These are phyloP conservation scores for Hygrophoropsis aurantiaca DNA, from an alignment of 768 basidiomycete species.

Conservation along the genomic window DNA sequence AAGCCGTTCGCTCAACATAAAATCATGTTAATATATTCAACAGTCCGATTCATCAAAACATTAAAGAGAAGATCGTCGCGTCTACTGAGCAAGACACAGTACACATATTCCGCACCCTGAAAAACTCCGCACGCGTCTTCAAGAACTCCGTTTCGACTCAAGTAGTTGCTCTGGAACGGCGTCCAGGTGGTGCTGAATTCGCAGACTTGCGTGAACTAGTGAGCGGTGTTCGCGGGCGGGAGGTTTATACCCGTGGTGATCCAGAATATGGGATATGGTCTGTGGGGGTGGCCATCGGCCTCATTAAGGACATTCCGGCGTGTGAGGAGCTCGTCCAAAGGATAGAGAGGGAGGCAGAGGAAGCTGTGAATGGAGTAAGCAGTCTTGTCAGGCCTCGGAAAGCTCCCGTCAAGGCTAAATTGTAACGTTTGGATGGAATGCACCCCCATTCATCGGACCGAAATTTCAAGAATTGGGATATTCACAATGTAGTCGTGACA, in stretches of 20 bases:
- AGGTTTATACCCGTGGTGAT: conserved; percentile 84
- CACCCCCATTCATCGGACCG: too few species aligned
- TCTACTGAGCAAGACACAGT: conserved; percentile 82
- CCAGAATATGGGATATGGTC: conserved; percentile 87
- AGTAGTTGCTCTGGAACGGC: conserved; percentile 80
- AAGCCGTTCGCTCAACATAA: neutral
- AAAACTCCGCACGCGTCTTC: conserved; percentile 80
- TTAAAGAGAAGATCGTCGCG: conserved; percentile 87
- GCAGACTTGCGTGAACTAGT: conserved; percentile 80
- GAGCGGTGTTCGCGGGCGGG: conserved; percentile 63
- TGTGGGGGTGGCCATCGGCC: conserved; percentile 61
- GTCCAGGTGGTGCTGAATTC: conserved; percentile 85
- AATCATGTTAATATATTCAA: neutral
- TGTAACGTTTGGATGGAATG: too few species aligned
- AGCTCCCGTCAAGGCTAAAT: too few species aligned
- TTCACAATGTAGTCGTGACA: too few species aligned
- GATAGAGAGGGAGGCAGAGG: conserved; percentile 77
- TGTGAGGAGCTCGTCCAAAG: conserved; percentile 68
- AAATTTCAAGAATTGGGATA: too few species aligned
- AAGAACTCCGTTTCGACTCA: conserved; percentile 83
- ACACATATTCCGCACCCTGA: conserved; percentile 87
- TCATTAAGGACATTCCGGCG: conserved; percentile 83
- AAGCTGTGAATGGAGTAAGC: conserved; percentile 53
- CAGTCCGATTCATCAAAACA: conserved; percentile 83
- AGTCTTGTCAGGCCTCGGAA: too few species aligned